Percentiles rank a stretch among this genome's conserved stretches.
Conservation (phyloP, 345 rosid species). For the Barbarea vulgaris region DNA sequence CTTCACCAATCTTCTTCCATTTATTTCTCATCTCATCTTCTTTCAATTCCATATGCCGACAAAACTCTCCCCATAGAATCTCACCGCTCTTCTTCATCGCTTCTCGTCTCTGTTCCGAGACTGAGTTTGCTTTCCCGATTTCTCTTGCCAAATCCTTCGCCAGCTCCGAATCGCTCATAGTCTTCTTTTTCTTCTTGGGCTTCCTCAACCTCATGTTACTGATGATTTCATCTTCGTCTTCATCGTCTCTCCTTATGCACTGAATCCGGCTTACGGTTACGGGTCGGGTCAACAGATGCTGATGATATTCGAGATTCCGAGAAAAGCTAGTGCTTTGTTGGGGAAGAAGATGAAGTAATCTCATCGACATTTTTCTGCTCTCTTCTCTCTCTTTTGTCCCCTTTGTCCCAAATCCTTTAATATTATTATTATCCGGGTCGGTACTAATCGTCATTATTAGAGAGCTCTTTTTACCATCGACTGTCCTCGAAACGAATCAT, state of each 20-base stretch:
- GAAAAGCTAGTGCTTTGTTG: slow-evolving; percentile 32
- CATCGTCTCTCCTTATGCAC: slow-evolving; percentile 38
- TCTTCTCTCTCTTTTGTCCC: background rate
- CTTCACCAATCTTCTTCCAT: slow-evolving; percentile 63
- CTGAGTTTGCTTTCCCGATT: slow-evolving; percentile 57
- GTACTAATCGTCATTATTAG: background rate
- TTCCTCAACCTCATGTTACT: slow-evolving; percentile 28
- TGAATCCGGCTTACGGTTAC: slow-evolving; percentile 40
- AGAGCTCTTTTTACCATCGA: background rate
- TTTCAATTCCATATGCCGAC: slow-evolving; percentile 46
- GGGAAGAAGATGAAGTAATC: slow-evolving; percentile 35
- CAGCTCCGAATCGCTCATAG: slow-evolving; percentile 48
- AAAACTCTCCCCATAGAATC: slow-evolving; percentile 67
- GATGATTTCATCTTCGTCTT: slow-evolving; percentile 24
- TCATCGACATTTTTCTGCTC: slow-evolving; percentile 47
- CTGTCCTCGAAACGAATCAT: too few relatives aligned
- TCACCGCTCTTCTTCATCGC: slow-evolving; percentile 79
- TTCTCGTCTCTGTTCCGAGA: slow-evolving; percentile 53
- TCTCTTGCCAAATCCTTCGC: slow-evolving; percentile 63
- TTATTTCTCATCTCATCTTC: slow-evolving; percentile 54
- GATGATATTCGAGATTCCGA: slow-evolving; percentile 8
- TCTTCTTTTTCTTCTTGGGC: slow-evolving; percentile 27
- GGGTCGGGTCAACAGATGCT: slow-evolving; percentile 34
- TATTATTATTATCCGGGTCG: background rate
- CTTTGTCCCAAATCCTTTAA: background rate